Evolutionary conservation across 1,284 basidiomycete genomes (phyloP), one percentile per base, ranked within the genome.

Genomic region (Trichosporon sp.): DNA sequence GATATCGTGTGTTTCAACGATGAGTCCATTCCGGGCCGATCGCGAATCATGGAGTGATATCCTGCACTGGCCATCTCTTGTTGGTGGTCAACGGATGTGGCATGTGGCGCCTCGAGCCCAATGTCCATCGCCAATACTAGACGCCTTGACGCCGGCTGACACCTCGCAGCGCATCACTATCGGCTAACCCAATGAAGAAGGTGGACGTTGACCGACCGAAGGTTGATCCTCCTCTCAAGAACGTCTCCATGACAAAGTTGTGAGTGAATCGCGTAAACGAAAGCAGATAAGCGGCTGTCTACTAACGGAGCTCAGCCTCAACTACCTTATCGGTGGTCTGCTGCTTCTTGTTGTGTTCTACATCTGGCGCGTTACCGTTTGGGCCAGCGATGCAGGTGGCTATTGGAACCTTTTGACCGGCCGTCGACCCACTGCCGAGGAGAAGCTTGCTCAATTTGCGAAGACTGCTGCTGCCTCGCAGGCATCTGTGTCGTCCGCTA

Each of bases 341-440:
- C 13, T 71, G 33, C 66, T 70, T n/a, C 40, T 81, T 16, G 59
- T 64, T n/a, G 71, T 65, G 14, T 79, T 79, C 70, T 81, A 81
- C 69, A 67, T 70, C 37, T 81, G 78, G 78, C 63, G 78, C 32
- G 67, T 77, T 58, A 79, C 77, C 9, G 71, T 78, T 46, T 80
- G 77, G 78, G 79, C 78, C 1, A 52, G 59, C 25, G 67, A 79
- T 8, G 76, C 70, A 1, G 79, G 79, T 13, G 79, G 79, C 3
- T 81, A 81, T 67, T 80, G 78, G 78, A 74, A 77, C 36, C 69
- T 80, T 44, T 64, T 78, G 63, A 78, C 77, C 2, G 78, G 79
- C 2, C 64, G 66, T 33, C 71, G 74, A 14, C 58, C 63, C 6
- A 44, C 36, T 44, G 54, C 46, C 14, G 46, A 34, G 23, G 23